Evolutionary conservation across 495 filamentous ascomycete species (phyloP).

Genomic region (Hypoxylon fragiforme): DNA sequence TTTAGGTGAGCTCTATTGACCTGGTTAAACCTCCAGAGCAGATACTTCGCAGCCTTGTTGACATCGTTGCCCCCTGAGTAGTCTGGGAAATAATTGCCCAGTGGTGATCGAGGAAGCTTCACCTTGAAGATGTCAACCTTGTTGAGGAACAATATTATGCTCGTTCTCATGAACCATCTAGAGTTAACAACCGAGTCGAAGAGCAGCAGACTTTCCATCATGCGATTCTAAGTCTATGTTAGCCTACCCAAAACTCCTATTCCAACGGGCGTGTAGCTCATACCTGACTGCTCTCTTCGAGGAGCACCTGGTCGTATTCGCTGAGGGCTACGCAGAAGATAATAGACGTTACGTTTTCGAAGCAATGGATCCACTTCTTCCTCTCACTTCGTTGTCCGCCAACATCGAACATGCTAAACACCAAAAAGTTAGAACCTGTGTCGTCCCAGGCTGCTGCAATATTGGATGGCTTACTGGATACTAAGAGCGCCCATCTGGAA

Average conservation of each 20-base stretch:
- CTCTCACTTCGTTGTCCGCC: conserved; percentile 95
- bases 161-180: conserved; percentile 97
- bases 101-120: conserved; percentile 84
- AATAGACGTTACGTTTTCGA: conserved; percentile 99
- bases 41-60: conserved; percentile 95
- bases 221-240: conserved; percentile 72
- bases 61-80: conserved; percentile 97
- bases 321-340: conserved; percentile 98
- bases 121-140: conserved; percentile 98
- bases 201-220: conserved; percentile 97
- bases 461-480: conserved; percentile 81
- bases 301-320: conserved; percentile 95
- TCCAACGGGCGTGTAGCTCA: conserved; percentile 14
- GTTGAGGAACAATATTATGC: conserved; percentile 97
- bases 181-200: conserved; percentile 99
- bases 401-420: conserved; percentile 93
- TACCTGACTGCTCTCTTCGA: conserved; percentile 97
- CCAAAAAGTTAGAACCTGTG: conserved; percentile 26
- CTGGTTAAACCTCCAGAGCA: conserved; percentile 98
- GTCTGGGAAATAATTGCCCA: conserved; percentile 95
- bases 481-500: conserved; percentile 98
- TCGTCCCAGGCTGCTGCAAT: conserved; percentile 10
- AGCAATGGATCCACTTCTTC: conserved; percentile 99
- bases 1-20: conserved; percentile 96
- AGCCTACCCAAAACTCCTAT: conserved; percentile 13